phyloP scores from a whole-genome alignment of 345 rosid genomes.

The Pugionium dolabratum region DNA sequence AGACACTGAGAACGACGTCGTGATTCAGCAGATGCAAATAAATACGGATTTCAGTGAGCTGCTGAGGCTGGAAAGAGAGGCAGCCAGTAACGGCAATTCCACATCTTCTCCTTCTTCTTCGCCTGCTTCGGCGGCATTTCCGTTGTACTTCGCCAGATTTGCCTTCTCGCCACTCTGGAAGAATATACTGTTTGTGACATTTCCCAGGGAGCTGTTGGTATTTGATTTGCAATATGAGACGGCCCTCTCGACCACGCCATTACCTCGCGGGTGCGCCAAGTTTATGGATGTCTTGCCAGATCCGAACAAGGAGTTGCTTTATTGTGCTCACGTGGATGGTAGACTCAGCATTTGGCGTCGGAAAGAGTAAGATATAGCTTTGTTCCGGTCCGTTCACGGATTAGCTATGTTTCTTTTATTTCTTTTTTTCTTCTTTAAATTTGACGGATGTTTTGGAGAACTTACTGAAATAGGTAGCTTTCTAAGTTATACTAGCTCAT shows the following conservation, averaged over 20 bases:
- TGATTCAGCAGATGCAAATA: constrained; percentile 62
- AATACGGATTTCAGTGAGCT: constrained; percentile 66
- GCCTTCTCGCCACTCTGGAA: constrained; percentile 84
- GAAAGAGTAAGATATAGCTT: constrained; percentile 61
- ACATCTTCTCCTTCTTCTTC: constrained; percentile 46
- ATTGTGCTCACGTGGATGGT: constrained; percentile 90
- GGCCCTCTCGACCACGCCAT: constrained; percentile 52
- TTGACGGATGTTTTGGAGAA: constrained; percentile 19
- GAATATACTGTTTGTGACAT: constrained; percentile 71
- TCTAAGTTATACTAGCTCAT: constrained; percentile 2
- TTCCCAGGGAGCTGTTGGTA: constrained; percentile 86
- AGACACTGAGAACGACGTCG: constrained; percentile 62
- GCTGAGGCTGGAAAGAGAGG: constrained; percentile 67
- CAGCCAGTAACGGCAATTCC: constrained; percentile 36
- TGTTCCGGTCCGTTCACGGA: neutral
- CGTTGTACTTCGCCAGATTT: constrained; percentile 62
- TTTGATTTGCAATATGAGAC: constrained; percentile 88
- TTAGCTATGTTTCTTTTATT: constrained; percentile 9
- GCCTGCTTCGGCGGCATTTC: constrained; percentile 78
- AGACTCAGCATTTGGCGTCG: constrained; percentile 90
- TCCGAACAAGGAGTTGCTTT: constrained; percentile 73
- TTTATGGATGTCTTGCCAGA: constrained; percentile 88
- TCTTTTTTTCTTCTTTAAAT: constrained; percentile 3
- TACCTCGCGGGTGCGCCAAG: constrained; percentile 88
- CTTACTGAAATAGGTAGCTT: constrained; percentile 24